phyloP scores from a whole-genome alignment of 345 rosid genomes.

The Hibiscus trionum region DNA sequence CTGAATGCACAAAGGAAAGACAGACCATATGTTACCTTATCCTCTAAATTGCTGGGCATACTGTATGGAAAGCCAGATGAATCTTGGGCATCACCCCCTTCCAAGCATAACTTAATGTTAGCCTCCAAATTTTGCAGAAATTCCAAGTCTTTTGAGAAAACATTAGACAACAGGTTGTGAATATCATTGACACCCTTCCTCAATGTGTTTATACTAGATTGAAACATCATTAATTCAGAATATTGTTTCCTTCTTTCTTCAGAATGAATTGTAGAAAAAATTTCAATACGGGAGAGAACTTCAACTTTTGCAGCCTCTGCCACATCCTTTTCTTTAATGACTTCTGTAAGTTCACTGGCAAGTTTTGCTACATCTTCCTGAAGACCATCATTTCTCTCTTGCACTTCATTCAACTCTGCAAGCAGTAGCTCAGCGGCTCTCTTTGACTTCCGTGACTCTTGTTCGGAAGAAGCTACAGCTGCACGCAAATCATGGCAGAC shows the following conservation, averaged over 20 bases:
- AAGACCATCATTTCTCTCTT: conserved; percentile 80
- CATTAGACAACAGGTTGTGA: conserved; percentile 32
- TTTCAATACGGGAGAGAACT: conserved; percentile 45
- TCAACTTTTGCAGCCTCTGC: conserved; percentile 59
- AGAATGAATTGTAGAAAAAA: conserved; percentile 29
- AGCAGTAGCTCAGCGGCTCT: conserved; percentile 86
- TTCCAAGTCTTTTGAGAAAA: conserved; percentile 50
- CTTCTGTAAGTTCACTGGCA: conserved; percentile 38
- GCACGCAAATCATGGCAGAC: conserved; percentile 48
- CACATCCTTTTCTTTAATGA: conserved; percentile 44
- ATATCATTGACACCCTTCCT: conserved; percentile 33
- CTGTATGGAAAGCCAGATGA: conserved; percentile 29
- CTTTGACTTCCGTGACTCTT: conserved; percentile 66
- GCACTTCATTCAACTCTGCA: conserved; percentile 89
- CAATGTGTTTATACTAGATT: conserved; percentile 42
- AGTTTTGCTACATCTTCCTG: conserved; percentile 64
- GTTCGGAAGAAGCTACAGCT: conserved; percentile 49
- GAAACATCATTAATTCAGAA: conserved; percentile 39
- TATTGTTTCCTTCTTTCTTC: conserved; percentile 46
- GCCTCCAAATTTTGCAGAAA: conserved; percentile 53
- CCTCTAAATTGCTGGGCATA: conserved; percentile 18
- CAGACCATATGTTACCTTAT: conserved; percentile 34
- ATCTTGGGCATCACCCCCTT: conserved; percentile 27
- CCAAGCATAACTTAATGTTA: conserved; percentile 38
- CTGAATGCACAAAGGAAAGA: neutral